phyloP scores from a whole-genome alignment of 305 asterid species.

The Vinca major region DNA sequence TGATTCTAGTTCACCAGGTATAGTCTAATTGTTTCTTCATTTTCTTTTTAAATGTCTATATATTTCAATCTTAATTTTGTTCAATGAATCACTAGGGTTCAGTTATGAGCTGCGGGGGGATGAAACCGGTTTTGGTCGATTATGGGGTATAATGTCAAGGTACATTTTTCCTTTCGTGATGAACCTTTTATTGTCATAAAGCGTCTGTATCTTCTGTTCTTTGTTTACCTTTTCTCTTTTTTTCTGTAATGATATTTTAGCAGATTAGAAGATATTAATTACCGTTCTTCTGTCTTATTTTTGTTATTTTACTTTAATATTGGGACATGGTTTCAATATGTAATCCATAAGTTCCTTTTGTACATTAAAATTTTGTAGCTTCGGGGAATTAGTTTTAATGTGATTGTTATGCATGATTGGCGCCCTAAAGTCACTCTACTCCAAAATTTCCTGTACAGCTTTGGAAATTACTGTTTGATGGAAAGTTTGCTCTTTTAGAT shows the following conservation, averaged over 20 bases:
- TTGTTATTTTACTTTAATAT: neutral
- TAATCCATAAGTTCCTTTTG: neutral
- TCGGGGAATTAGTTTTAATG: neutral
- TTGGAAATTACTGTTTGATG: neutral
- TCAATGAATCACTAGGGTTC: constrained; percentile 36
- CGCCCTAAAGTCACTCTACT: no score
- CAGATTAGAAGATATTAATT: neutral
- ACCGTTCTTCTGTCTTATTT: neutral
- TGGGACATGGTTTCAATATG: neutral
- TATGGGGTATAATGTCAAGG: constrained; percentile 94
- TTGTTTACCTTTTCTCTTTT: neutral
- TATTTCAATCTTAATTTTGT: neutral
- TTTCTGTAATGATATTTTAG: neutral
- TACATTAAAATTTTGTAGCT: neutral
- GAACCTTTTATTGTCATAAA: neutral
- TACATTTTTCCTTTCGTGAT: constrained; percentile 15
- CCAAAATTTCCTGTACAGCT: neutral
- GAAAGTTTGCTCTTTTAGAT: neutral
- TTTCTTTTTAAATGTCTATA: constrained; percentile 10
- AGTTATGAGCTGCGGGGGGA: constrained; percentile 80
- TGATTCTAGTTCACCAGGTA: constrained; percentile 66
- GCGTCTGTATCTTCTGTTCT: neutral
- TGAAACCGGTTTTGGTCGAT: constrained; percentile 72
- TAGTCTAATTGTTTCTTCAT: constrained; percentile 13
- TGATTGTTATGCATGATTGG: no score